Base-by-base conservation (phyloP, 768 basidiomycete species). In the Pleurotus pulmonarius region DNA sequence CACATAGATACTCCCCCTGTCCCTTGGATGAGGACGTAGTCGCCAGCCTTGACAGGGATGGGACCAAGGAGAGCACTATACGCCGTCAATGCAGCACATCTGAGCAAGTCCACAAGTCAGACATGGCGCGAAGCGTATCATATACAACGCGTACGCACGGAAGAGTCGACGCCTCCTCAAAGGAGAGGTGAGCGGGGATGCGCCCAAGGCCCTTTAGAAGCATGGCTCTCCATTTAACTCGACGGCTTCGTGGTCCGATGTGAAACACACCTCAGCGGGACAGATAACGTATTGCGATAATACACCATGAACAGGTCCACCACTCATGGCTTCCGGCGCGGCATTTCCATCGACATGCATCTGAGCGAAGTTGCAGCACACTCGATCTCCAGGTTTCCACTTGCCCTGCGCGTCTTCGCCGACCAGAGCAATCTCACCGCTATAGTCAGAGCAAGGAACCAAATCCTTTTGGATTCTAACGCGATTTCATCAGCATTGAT, bases 121-220 rank as follows among this genome's bases (percentile, higher is more conserved):
- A 9, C 9, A 9, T 3, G 29, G 9, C 8, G 11, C 29, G 29
- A 9, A 11, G 9, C 29, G 7, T 44, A 37, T 38, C 34, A 37
- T 39, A 6, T 12, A 20, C 9, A 47, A 4, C 41, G 15, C 13
- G 22, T 6, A 67, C 77, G 26, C 62, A 86, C 73, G 85, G 82
- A 5, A 88, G 70, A 22, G 85, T 84, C 0, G 86, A 82, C 0
- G 79, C 87, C 64, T 90, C 83, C 58, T 83, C 81, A 60, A 80
- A 85, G 2, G 76, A 78, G 18, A 88, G 73, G 64, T 86, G 79
- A 16, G 76, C 67, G 0, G 87, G 83, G 57, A 86, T 71, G 38
- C 63, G 58, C 26, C 87, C 75, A 40, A 87, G 68, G 0, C 75
- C 72, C 80, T 82, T 49, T 5, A 29, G 29, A 29, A 29, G 8